Conservation (phyloP, 345 rosid species). For the Gossypium thurberi region DNA sequence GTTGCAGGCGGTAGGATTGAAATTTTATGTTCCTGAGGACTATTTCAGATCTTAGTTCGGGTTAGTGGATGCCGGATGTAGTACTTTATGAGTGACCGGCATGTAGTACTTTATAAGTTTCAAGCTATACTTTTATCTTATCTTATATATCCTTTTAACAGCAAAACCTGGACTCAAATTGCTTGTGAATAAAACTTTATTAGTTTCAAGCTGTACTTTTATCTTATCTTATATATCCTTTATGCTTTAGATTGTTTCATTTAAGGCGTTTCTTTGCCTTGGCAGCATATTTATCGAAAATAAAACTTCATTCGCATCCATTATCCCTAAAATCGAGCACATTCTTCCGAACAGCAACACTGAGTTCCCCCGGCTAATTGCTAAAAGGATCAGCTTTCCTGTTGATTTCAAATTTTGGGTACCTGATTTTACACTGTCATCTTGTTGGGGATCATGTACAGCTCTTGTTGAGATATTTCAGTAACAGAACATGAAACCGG, state of each 20-base stretch:
- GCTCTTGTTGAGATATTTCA: too few species aligned
- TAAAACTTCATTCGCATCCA: not conserved
- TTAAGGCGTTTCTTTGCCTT: too few species aligned
- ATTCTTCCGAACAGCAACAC: not conserved
- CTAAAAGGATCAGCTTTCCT: too few species aligned
- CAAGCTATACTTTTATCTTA: not conserved
- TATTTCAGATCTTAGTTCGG: slow-evolving; percentile 35
- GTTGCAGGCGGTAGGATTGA: slow-evolving; percentile 67
- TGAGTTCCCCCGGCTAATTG: not conserved
- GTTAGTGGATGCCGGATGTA: not conserved
- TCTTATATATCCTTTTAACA: not conserved
- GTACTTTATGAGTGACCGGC: not conserved
- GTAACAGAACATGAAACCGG: too few species aligned
- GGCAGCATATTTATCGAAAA: not conserved
- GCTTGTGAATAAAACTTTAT: not conserved
- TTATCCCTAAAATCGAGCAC: not conserved
- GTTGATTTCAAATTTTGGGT: not conserved
- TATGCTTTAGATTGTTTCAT: not conserved
- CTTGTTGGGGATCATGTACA: not conserved
- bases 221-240: not conserved
- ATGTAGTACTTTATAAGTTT: not conserved
- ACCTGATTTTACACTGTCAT: not conserved
- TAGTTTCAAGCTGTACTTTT: not conserved
- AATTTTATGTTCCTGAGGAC: slow-evolving; percentile 73
- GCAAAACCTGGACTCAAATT: not conserved